Base-by-base conservation (phyloP, 2,329 filamentous ascomycete species). In the Davidsoniella virescens region DNA sequence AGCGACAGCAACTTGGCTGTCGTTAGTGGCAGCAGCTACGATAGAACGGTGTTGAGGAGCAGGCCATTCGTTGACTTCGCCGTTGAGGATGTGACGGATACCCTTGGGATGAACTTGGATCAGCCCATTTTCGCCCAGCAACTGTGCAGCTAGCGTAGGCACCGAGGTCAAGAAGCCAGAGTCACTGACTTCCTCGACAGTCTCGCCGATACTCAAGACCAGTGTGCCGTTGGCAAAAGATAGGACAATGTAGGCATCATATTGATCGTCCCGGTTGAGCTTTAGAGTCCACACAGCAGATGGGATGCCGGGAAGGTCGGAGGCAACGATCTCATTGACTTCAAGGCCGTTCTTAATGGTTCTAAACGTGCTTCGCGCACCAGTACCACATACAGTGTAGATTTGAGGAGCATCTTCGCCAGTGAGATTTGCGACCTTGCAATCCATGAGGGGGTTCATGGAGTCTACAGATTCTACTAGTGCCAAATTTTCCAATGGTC, bases 61-160 rank as follows among this genome's bases (percentile, higher is more conserved):
- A 12, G 84, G 80, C 92, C 92, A 98, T 61, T 96, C 88, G 56
- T 93, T 94, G 17, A 94, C 76, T 20, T 81, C 76, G 12, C 83
- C 84, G 52, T 73, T 68, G 43, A 83, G 77, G 52, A 98, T 90
- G 59, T 95, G 88, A 45, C 88, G 78, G 54, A 98, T 94, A 50
- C 92, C 92, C 60, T 88, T 88, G n/a, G 90, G 87, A 59, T 98
- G 88, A 5, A 98, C 85, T 62, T 98, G 92, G 16, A 98, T 80
- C 39, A 96, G 71, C 23, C 87, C 86, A 61, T 94, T 86, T 51
- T 95, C 87, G 40, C 92, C 93, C 46, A 98, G 80, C 59, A 95
- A 85, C 60, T 95, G 90, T 4, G 94, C 87, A 5, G 88, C 88
- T 14, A 98, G 70, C 0, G 93, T 98, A 2, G 88, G 82, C 7